Percentiles rank a stretch among this genome's conserved stretches.
phyloP scores from a whole-genome alignment of 192 early-diverging fungal genomes.

The Coemansia sp. region DNA sequence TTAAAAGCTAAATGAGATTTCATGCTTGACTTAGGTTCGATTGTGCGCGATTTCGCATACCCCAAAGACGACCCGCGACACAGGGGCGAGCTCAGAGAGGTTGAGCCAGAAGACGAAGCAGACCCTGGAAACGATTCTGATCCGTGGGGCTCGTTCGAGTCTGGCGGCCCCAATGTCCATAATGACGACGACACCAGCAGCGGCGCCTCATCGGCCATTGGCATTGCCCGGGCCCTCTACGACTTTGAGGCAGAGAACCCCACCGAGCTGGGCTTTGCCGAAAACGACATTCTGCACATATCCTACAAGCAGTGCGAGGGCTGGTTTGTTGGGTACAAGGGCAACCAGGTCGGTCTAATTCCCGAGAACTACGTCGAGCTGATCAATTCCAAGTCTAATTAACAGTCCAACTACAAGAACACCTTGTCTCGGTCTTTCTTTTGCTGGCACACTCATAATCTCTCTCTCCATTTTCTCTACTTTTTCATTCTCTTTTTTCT shows the following conservation, averaged over 20 bases:
- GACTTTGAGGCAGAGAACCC: slow-evolving; percentile 75
- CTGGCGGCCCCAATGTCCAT: slow-evolving; percentile 29
- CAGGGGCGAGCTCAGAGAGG: slow-evolving; percentile 27
- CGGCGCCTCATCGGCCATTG: slow-evolving; percentile 17
- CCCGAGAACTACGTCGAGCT: slow-evolving; percentile 79
- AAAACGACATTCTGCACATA: slow-evolving; percentile 67
- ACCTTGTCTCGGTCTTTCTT: neutral
- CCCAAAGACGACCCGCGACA: slow-evolving; percentile 39
- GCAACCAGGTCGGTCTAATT: slow-evolving; percentile 67
- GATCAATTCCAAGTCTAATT: slow-evolving; percentile 11
- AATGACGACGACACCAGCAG: slow-evolving; percentile 14
- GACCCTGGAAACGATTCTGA: slow-evolving; percentile 37
- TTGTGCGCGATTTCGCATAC: slow-evolving; percentile 57
- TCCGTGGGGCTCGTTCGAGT: slow-evolving; percentile 44
- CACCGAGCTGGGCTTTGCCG: slow-evolving; percentile 66
- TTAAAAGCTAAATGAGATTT: neutral
- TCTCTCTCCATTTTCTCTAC: neutral
- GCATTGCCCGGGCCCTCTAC: slow-evolving; percentile 64
- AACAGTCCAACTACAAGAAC: neutral
- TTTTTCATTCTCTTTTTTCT: neutral
- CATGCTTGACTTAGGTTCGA: slow-evolving; percentile 17
- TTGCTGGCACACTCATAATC: neutral
- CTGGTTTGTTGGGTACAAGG: slow-evolving; percentile 73
- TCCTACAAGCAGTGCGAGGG: slow-evolving; percentile 73
- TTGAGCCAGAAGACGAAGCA: slow-evolving; percentile 25